phyloP scores from a whole-genome alignment of 2,329 filamentous ascomycete species.

The Westerdykella ornata region DNA sequence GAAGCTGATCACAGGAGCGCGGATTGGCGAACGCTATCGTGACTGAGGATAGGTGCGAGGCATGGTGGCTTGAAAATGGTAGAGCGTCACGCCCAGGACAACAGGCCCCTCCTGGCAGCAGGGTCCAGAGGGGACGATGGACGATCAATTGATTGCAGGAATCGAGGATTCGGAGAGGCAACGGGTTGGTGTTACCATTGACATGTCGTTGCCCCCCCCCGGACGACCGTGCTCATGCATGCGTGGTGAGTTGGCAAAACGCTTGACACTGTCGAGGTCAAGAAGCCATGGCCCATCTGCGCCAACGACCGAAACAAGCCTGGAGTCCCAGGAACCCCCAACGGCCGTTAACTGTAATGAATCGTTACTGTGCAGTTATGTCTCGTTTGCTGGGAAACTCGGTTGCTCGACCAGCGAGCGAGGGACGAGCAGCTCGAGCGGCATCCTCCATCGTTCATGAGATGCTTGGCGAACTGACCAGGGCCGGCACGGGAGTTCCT shows the following conservation, averaged over 20 bases:
- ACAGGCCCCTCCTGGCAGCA: slow-evolving; percentile 26
- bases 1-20: slow-evolving; percentile 25
- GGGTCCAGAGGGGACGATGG: slow-evolving; percentile 14
- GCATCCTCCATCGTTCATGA: slow-evolving; percentile 3
- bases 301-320: slow-evolving; percentile 24
- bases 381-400: slow-evolving; percentile 16
- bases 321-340: slow-evolving; percentile 34
- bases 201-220: slow-evolving; percentile 22
- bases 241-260: slow-evolving; percentile 35
- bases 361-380: slow-evolving; percentile 26
- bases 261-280: slow-evolving; percentile 30
- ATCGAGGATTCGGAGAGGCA: slow-evolving; percentile 29
- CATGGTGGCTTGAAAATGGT: slow-evolving; percentile 29
- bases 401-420: not conserved
- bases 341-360: slow-evolving; percentile 32
- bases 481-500: slow-evolving; percentile 19
- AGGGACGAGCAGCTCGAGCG: not conserved
- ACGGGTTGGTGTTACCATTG: slow-evolving; percentile 34
- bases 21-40: slow-evolving; percentile 33
- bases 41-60: slow-evolving; percentile 27
- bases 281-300: slow-evolving; percentile 36
- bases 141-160: slow-evolving; percentile 29
- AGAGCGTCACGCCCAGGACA: slow-evolving; percentile 29
- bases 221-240: slow-evolving; percentile 32
- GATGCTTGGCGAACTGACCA: slow-evolving; percentile 21